Base-by-base conservation (phyloP, 257 asterid genomes). In the Nicotiana tomentosiformis region DNA sequence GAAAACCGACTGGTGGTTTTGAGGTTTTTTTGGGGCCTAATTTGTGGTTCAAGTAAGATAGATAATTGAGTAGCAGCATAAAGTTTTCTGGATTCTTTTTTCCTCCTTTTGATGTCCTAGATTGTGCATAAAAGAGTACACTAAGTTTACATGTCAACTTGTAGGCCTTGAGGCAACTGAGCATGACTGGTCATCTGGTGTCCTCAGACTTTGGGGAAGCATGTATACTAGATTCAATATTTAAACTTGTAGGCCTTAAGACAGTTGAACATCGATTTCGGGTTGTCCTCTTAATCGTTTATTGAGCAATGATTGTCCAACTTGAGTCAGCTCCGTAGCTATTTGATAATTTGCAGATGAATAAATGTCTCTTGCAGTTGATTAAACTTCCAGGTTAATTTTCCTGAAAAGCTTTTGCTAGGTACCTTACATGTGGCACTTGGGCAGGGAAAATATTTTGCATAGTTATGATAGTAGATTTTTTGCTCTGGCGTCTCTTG, bases 401-500 rank as follows among this genome's bases (percentile, higher is more conserved):
- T 55, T 70, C 37, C 55, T 82, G 51, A 35, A 65, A 7, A 61
- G 12, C 61, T 30, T 17, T 77, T 74, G 86, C 8, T 82, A 96
- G 99, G 93, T 96, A 94, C 85, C 94, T 94, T 7, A 84, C 90
- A 35, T 94, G 99, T 79, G 99, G 98, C 87, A 88, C 92, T 81
- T 96, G 98, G 99, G 98, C 99, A 15, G 99, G 98, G 82, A 96
- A 94, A 90, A 93, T 96, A 76, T 96, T 96, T 82, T 92, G 91
- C 91, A 65, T 96, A 85, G 98, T 94, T 83, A 94, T 96, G 98
- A 89, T 94, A 78, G 82, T 96, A 37, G 93, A 94, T 89, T 93
- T 65, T 89, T 81, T 93, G 80, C 85, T 94, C 29, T 93, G 97
- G 98, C 90, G 82, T 83, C 84, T 96, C 78, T 90, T 94, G 91